Base-by-base conservation (phyloP, 805 yeast genomes). In the Saccharomycopsis lassenensis region DNA sequence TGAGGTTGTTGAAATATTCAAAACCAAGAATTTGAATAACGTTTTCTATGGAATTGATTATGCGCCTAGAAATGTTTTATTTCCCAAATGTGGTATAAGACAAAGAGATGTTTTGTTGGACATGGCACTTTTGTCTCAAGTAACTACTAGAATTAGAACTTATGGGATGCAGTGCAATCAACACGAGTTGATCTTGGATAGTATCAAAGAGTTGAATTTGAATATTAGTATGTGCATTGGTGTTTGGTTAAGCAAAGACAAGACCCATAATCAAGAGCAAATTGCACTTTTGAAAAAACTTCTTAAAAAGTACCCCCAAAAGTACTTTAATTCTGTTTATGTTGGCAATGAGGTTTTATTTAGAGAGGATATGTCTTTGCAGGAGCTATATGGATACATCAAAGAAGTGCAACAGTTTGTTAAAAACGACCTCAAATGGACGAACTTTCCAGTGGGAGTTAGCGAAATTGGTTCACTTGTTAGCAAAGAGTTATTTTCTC, bases 161-260 rank as follows among this genome's bases (percentile, higher is more conserved):
- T 74, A 71, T 44, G 79, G 82, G 0, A 67, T 74, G 36, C 79
- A 73, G 44, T 77, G 86, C 45, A 51, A 63, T 24, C 84, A 77
- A 49, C 65, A 68, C 0, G 66, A 62, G 8, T 51, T 55, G 24
- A 66, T 76, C 8, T 52, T 79, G 30, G 67, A 68, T 7, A 68
- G 83, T 0, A 69, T 80, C 7, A 50, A 56, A 26, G 62, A 61
- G 3, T 52, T 74, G 35, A 57, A 66, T 12, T 51, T 77, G 27
- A 67, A 75, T 41, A 61, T 77, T 62, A 68, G 75, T 0, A 46
- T 80, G 16, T 54, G 80, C 0, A 47, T 77, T 40, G 85, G 85
- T 1, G 66, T 79, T 2, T 73, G 81, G 80, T 67, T 77, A 27
- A 71, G 74, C 0, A 43, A 47, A 1, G 59, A 71, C 49, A 57